Evolutionary conservation across 495 filamentous ascomycete species (phyloP).

Genomic region (Penicillium verhagenii): DNA sequence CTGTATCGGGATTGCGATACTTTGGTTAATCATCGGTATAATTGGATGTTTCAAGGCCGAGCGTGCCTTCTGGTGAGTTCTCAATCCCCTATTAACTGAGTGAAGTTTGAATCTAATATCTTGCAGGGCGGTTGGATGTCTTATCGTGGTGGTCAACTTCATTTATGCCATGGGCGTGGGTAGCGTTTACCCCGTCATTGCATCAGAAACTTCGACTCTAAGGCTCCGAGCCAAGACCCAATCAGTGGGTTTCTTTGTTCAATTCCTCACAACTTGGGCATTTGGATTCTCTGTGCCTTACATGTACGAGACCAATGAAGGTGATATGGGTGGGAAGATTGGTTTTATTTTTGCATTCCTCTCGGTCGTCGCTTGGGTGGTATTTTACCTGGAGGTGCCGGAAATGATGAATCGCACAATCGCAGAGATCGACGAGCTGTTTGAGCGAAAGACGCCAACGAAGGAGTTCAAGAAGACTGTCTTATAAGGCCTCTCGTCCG

Average conservation of each 20-base stretch:
- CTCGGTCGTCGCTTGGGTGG: not conserved
- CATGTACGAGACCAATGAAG: constrained; percentile 28
- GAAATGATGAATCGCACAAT: constrained; percentile 28
- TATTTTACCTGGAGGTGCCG: constrained; percentile 25
- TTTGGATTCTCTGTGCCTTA: constrained; percentile 22
- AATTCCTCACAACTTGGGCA: constrained; percentile 18
- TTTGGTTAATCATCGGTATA: not conserved
- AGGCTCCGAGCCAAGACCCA: constrained; percentile 28
- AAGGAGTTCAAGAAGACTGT: too few relatives aligned
- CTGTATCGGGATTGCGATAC: not conserved
- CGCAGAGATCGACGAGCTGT: constrained; percentile 27
- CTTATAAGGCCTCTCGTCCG: too few relatives aligned
- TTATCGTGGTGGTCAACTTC: not conserved
- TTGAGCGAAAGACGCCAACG: not conserved
- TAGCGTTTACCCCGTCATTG: constrained; percentile 8
- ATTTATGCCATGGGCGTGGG: not conserved
- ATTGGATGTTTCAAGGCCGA: not conserved
- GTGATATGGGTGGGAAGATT: constrained; percentile 25
- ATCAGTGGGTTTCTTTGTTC: constrained; percentile 25
- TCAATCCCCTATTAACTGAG: too few relatives aligned
- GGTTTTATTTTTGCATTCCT: constrained; percentile 25
- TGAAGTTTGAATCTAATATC: not conserved
- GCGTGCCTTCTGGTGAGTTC: not conserved
- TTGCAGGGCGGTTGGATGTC: constrained; percentile 10
- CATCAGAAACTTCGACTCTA: constrained; percentile 26